Evolutionary conservation across 2,329 filamentous ascomycete genomes (phyloP), one percentile per base, ranked within the genome.

Genomic region (Thyridium curvatum): DNA sequence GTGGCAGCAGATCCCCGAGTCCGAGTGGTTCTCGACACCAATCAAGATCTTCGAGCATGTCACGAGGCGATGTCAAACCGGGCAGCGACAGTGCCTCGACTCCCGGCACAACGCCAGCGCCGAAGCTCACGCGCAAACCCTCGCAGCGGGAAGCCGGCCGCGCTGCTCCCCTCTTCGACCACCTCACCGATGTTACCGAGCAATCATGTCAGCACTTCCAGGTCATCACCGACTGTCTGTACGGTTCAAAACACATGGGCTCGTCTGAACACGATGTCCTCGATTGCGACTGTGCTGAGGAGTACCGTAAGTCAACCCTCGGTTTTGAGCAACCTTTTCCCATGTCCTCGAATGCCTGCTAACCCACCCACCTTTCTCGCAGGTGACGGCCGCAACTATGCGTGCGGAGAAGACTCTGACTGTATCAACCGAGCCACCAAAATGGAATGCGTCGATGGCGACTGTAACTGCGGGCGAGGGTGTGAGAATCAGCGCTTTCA

Each of bases 341-440:
- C 29, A 40, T n/a, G 35, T 42, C 32, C 35, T 38, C 43, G 21
- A 26, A 10, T 26, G 21, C 6, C 21, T 10, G 21, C 21, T 40
- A 38, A 15, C 18, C 30, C 12, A n/a, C 18, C 21, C 40, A 34
- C 43, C 49, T 52, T 41, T 50, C 37, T 16, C 48, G 15, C 54
- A 84, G 79, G 64, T 29, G 66, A 79, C 58, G 74, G 75, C 46
- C 60, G 66, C 47, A 98, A 98, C 60, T 65, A 83, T 64, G 90
- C 93, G 36, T 98, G 93, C 61, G 91, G 87, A 48, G 90, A 96
- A 53, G 88, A 96, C 62, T 94, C 90, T 13, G 91, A 97, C 62
- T 98, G 93, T 65, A 98, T 98, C 71, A 98, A 98, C 62, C 86
- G 93, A 54, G 86, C 88, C 41, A 97, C 91, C 42, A 97, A 96